phyloP scores from a whole-genome alignment of 352 stramenopile species.

The Pythium inflatum region DNA sequence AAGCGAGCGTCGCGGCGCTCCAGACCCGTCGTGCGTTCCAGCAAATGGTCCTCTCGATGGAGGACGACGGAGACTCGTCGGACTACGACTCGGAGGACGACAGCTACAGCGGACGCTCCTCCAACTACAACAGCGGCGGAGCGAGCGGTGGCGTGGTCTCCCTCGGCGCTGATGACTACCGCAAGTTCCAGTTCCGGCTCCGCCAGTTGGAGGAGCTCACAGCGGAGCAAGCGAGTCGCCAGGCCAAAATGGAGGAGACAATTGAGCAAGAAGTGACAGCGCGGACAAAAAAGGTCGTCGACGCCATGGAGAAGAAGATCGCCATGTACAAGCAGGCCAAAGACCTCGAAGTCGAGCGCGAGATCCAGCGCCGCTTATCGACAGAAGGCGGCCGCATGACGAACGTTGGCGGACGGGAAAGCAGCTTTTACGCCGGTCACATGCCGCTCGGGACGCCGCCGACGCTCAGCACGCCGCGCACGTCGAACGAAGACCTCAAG shows the following conservation, averaged over 20 bases:
- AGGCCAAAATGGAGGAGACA: constrained; percentile 73
- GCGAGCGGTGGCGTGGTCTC: constrained; percentile 41
- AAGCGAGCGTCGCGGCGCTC: constrained; percentile 66
- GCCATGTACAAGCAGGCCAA: constrained; percentile 86
- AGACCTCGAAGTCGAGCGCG: constrained; percentile 76
- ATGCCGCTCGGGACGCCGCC: background rate
- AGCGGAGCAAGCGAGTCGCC: constrained; percentile 69
- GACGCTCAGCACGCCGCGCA: background rate
- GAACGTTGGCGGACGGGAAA: constrained; percentile 37
- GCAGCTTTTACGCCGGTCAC: constrained; percentile 27
- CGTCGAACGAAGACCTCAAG: constrained; percentile 26
- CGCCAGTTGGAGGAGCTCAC: constrained; percentile 77
- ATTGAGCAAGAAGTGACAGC: constrained; percentile 76
- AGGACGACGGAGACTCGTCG: constrained; percentile 46
- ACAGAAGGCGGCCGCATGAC: constrained; percentile 37
- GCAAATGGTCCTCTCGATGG: constrained; percentile 83
- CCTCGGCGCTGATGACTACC: constrained; percentile 75
- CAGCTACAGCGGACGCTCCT: constrained; percentile 1
- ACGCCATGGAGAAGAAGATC: constrained; percentile 85
- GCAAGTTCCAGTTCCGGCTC: constrained; percentile 84
- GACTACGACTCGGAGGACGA: constrained; percentile 67
- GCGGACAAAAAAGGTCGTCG: constrained; percentile 67
- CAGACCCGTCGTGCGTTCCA: constrained; percentile 83
- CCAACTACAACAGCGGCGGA: constrained; percentile 15
- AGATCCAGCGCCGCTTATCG: constrained; percentile 75